Evolutionary conservation across 768 basidiomycete species (phyloP).

Genomic region (Tricholoma saponaceum): DNA sequence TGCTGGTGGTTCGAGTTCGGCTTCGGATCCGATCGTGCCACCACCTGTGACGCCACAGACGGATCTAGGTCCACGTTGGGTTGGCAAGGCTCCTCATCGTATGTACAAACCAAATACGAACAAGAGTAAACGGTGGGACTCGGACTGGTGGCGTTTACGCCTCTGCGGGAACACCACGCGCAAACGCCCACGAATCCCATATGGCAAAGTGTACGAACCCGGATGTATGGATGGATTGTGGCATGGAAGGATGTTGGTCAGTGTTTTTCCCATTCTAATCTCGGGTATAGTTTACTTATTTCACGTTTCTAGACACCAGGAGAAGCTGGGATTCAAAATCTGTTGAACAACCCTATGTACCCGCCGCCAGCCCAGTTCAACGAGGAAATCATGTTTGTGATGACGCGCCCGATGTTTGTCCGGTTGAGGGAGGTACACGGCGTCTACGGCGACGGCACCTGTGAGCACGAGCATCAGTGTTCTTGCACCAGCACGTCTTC

Average conservation of each 20-base stretch:
- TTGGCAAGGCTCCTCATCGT: slow-evolving; percentile 15
- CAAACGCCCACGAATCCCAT: slow-evolving; percentile 7
- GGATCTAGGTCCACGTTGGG: slow-evolving; percentile 4
- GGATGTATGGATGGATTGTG: slow-evolving; percentile 50
- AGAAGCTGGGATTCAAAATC: slow-evolving; percentile 9
- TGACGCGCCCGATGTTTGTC: slow-evolving; percentile 53
- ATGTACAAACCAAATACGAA: not conserved
- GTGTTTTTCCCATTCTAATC: slow-evolving; percentile 17
- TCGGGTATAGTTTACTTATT: not conserved
- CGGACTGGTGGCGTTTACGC: slow-evolving; percentile 48
- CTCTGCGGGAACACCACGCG: slow-evolving; percentile 29
- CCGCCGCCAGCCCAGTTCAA: slow-evolving; percentile 23
- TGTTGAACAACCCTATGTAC: slow-evolving; percentile 11
- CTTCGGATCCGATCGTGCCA: not conserved
- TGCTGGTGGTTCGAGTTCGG: too few species aligned
- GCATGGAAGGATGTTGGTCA: slow-evolving; percentile 54
- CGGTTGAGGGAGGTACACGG: slow-evolving; percentile 52
- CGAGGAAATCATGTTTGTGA: slow-evolving; percentile 31
- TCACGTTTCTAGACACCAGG: slow-evolving; percentile 18
- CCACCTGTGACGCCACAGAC: not conserved
- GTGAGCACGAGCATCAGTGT: not conserved
- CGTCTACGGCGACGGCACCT: slow-evolving; percentile 15
- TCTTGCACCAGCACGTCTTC: not conserved
- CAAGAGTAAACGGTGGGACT: slow-evolving; percentile 40
- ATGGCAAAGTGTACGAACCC: slow-evolving; percentile 32